Percentiles rank a stretch among this genome's conserved stretches.
Evolutionary conservation across 2,329 filamentous ascomycete species (phyloP).

Genomic region (Fusarium acutatum): DNA sequence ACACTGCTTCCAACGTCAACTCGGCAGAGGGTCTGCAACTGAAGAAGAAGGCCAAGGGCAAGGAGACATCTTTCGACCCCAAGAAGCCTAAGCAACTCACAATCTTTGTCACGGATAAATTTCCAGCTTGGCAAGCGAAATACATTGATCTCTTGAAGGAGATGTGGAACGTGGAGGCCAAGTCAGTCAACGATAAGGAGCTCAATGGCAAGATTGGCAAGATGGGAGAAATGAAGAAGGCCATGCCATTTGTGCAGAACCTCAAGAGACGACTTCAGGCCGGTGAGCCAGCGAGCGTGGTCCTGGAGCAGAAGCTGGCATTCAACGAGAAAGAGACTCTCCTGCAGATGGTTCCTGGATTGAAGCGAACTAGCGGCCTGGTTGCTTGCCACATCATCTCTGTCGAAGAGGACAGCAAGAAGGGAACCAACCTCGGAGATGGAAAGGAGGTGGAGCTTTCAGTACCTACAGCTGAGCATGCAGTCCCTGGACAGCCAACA

Average conservation of each 20-base stretch:
- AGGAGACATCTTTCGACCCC: slow-evolving; percentile 84
- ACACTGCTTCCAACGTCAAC: slow-evolving; percentile 77
- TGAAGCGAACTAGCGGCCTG: slow-evolving; percentile 79
- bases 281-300: slow-evolving; percentile 70
- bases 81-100: slow-evolving; percentile 92
- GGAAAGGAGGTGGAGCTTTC: slow-evolving; percentile 65
- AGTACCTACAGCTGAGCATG: slow-evolving; percentile 70
- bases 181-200: slow-evolving; percentile 80
- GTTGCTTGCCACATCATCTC: slow-evolving; percentile 75
- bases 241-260: slow-evolving; percentile 93
- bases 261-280: slow-evolving; percentile 84
- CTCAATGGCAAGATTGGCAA: slow-evolving; percentile 82
- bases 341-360: slow-evolving; percentile 77
- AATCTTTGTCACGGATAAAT: slow-evolving; percentile 81
- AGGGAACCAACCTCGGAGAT: slow-evolving; percentile 63
- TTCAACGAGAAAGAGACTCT: slow-evolving; percentile 87
- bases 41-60: slow-evolving; percentile 94
- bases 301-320: slow-evolving; percentile 83
- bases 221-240: slow-evolving; percentile 92
- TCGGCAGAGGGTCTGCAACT: slow-evolving; percentile 83
- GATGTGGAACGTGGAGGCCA: slow-evolving; percentile 68
- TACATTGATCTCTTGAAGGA: slow-evolving; percentile 83
- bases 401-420: slow-evolving; percentile 76
- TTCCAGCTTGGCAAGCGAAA: slow-evolving; percentile 90
- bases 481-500: slow-evolving; percentile 82